A percentile compares a stretch with the other conserved stretches of the same genome.
Evolutionary conservation across 192 early-diverging fungal genomes (phyloP).

Genomic region (Gigaspora rosea): DNA sequence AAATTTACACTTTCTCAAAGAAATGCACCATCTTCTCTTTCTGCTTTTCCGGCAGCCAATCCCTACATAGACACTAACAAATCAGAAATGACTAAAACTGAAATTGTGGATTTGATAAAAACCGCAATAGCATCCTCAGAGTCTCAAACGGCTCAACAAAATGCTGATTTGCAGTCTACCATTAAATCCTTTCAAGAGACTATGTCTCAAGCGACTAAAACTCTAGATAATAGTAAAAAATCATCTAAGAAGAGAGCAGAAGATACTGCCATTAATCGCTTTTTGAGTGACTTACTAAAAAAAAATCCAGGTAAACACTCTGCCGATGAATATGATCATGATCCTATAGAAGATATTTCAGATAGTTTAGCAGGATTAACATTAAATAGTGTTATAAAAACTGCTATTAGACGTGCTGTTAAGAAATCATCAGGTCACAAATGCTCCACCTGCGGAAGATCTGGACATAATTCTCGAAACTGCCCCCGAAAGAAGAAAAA

Average conservation of each 20-base stretch:
- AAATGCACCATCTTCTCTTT: background rate
- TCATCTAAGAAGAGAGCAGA: background rate
- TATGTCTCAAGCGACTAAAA: too few relatives aligned
- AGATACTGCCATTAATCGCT: background rate
- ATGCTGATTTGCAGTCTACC: background rate
- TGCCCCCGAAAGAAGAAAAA: too few relatives aligned
- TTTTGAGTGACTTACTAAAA: background rate
- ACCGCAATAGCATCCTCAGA: background rate
- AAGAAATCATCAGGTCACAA: background rate
- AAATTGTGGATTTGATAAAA: background rate
- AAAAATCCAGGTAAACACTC: background rate
- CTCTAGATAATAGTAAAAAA: too few relatives aligned
- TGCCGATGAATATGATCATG: background rate
- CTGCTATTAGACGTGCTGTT: background rate
- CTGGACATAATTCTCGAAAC: too few relatives aligned
- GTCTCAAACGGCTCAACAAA: background rate
- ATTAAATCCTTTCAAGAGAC: background rate
- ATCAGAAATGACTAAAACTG: background rate
- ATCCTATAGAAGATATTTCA: slow-evolving; percentile 5
- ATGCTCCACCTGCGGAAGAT: background rate
- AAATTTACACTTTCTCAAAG: background rate
- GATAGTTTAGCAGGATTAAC: background rate
- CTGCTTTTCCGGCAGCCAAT: background rate
- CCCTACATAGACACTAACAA: background rate
- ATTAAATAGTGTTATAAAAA: background rate